Conservation (phyloP, 106 monocot genomes). For the Xerophyta viscosa region DNA sequence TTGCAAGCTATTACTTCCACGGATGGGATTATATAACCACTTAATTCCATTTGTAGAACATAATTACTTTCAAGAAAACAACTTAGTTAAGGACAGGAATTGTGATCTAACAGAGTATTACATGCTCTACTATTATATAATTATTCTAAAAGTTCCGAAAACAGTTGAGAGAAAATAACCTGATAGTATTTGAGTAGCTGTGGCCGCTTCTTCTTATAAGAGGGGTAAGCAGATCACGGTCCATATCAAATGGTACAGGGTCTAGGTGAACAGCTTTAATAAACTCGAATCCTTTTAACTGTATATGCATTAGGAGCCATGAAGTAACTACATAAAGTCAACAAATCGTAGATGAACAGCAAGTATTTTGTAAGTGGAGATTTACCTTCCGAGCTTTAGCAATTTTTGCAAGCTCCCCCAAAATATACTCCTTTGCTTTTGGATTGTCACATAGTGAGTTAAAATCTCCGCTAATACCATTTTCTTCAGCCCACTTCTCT, state of each 20-base stretch:
- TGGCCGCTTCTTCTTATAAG: conserved; percentile 88
- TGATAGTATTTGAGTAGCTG: conserved; percentile 90
- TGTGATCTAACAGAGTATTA: no score
- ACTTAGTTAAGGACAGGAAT: no score
- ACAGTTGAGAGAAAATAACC: conserved; percentile 23
- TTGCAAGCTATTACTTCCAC: no score
- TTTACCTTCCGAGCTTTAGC: conserved; percentile 73
- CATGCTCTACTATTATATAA: not conserved
- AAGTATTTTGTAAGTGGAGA: not conserved
- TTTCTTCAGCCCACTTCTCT: conserved; percentile 63
- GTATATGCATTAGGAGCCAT: conserved; percentile 3
- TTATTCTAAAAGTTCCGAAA: not conserved
- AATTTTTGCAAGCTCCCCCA: conserved; percentile 60
- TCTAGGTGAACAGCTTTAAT: conserved; percentile 86
- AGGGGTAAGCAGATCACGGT: conserved; percentile 84
- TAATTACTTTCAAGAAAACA: no score
- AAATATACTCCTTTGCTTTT: conserved; percentile 61
- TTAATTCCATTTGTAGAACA: no score
- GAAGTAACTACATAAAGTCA: not conserved
- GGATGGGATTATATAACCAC: no score
- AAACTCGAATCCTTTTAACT: conserved; percentile 91
- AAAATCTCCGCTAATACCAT: conserved; percentile 55
- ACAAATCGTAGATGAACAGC: not conserved
- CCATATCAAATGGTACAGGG: conserved; percentile 82
- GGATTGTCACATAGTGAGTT: conserved; percentile 55